Base-by-base conservation (phyloP, 495 filamentous ascomycete species). In the Cairneyella variabilis region DNA sequence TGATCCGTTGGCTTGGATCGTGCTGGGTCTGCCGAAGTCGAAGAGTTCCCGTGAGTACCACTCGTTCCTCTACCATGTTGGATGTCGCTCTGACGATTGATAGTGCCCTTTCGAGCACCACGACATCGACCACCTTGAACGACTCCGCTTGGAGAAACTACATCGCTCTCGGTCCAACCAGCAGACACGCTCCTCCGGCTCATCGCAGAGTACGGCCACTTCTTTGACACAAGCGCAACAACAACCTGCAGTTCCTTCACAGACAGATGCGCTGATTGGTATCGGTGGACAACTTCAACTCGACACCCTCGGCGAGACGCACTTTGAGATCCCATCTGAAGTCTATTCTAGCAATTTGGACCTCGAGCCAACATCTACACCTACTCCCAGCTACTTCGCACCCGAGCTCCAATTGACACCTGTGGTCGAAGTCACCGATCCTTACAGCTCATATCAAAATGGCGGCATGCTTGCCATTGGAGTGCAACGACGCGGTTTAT, bases 81-180 rank as follows among this genome's bases (percentile, higher is more conserved):
- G 2, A 47, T 11, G n/a, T 26, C 38, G 21, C 17, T 44, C 56
- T 49, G 38, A 53, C 20, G 32, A 7, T 25, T 14, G 5, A 14
- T 18, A 62, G 59, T 63, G 60, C 36, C 57, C 60, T 27, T 28
- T 63, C n/a, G 45, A 59, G 14, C 60, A 63, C 39, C 57, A 63
- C 34, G 60, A 63, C 44, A 56, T 63, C 18, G 36, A 52, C 6
- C 44, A 2, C 12, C 56, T 63, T 21, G 47, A 51, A 32, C 39
- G 8, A 11, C 34, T 39, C 16, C 50, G 16, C 3, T 39, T 28
- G 20, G n/a, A 39, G 5, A 27, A 12, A n/a, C 18, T 8, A 20
- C 22, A 47, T 11, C 20, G 25, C 30, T n/a, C 22, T 34, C 25
- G 27, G 6, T 12, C 16, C 6, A 5, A 48, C 10, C 44, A 37